Base-by-base conservation (phyloP, 2,329 filamentous ascomycete genomes). In the Anisogramma anomala region DNA sequence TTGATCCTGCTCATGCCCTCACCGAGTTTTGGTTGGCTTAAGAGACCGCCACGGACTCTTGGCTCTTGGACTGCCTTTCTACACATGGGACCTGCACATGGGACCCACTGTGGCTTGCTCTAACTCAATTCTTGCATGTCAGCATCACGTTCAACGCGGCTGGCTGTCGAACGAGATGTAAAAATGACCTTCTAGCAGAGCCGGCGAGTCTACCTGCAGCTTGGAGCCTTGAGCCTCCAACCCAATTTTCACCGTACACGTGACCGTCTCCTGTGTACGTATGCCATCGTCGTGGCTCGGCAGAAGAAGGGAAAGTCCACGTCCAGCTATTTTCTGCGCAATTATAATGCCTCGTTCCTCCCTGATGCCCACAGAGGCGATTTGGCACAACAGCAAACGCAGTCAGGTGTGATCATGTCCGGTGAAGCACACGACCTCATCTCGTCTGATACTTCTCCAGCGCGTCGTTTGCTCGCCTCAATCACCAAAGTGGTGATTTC, bases 401-500 rank as follows among this genome's bases (percentile, higher is more conserved):
- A 25, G n/a, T n/a, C 23, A 30, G 35, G 14, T 18, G 18, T 25
- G 10, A 19, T 11, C 22, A 33, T 23, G 19, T 22, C 41, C 44
- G 43, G 43, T 43, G 27, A 20, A 39, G 22, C 26, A 30, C 19
- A 15, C 20, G 20, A 33, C 20, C 20, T 44, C 30, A 15, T 25
- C 38, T 33, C 37, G 41, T 36, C 26, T 28, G 30, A 37, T 35
- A 22, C 17, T 27, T 34, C 22, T 23, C 9, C 6, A 23, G 20
- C 25, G 19, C n/a, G 6, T 17, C 17, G 44, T 43, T 32, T 39
- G 32, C 45, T 39, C 37, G 45, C 45, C 45, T 47, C 37, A 26
- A 20, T 20, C 20, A 15, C 18, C 37, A 26, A 44, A 38, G 41
- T 44, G 40, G 6, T 5, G 9, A 32, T 32, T 18, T 5, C 3